These are phyloP conservation scores for Aspergillus sp. DNA, from an alignment of 2,329 filamentous ascomycete species.

Conservation along the genomic window DNA sequence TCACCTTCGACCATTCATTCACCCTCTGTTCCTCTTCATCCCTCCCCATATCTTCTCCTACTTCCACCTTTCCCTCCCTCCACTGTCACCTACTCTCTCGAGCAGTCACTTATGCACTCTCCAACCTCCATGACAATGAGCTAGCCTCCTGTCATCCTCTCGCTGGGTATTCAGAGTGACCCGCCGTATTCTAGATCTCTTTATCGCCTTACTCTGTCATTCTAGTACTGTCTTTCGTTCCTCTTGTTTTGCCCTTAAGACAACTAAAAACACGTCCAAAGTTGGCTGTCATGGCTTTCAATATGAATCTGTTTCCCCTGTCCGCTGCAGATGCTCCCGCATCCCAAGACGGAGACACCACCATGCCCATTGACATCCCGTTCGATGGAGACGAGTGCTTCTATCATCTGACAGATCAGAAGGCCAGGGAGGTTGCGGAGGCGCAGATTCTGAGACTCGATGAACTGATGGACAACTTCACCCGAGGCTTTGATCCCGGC, in stretches of 20 bases:
- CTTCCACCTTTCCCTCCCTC: not conserved
- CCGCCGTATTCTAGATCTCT: too few relatives aligned
- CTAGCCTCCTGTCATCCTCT: too few relatives aligned
- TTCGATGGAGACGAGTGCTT: constrained; percentile 2
- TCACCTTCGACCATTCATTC: not conserved
- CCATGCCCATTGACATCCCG: constrained; percentile 9
- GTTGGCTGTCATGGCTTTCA: not conserved
- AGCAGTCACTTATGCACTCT: not conserved
- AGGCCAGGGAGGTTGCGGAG: constrained; percentile 9
- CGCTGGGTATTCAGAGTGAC: too few relatives aligned
- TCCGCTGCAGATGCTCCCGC: not conserved
- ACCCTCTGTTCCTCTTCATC: not conserved
- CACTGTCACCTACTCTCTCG: not conserved
- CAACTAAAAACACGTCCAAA: not conserved
- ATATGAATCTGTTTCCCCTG: constrained; percentile 3
- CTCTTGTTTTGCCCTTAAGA: too few relatives aligned
- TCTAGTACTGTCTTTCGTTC: not conserved
- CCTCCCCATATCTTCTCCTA: not conserved
- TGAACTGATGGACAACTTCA: constrained; percentile 14
- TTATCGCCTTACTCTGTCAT: not conserved
- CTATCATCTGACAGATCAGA: constrained; percentile 11
- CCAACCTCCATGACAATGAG: too few relatives aligned
- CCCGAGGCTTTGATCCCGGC: constrained; percentile 21
- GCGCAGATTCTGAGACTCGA: constrained; percentile 13
- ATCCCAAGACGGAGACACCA: not conserved